Percentiles rank a stretch among this genome's conserved stretches.
phyloP scores from a whole-genome alignment of 768 basidiomycete species.

The Hygrophorus russula region DNA sequence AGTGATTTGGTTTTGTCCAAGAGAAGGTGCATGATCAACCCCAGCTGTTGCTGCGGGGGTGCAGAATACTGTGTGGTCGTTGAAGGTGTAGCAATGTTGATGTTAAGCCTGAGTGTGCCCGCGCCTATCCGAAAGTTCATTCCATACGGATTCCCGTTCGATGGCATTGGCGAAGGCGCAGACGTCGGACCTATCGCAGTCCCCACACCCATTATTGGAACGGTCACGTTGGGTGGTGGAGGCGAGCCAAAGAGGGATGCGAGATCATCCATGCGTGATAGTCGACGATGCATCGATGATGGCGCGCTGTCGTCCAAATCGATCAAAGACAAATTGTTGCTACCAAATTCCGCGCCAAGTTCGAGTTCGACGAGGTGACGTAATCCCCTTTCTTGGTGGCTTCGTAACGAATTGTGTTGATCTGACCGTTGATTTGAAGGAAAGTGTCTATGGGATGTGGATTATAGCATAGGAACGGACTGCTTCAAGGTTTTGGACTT shows the following conservation, averaged over 20 bases:
- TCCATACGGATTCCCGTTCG: neutral
- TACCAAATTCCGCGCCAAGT: conserved; percentile 24
- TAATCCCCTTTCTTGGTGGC: conserved; percentile 91
- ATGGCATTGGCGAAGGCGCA: neutral
- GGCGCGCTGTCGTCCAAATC: conserved; percentile 58
- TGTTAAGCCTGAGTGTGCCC: conserved; percentile 11
- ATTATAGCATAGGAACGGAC: neutral
- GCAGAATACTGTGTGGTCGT: conserved; percentile 3
- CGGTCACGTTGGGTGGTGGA: conserved; percentile 2
- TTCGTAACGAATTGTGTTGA: conserved; percentile 93
- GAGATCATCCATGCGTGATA: conserved; percentile 36
- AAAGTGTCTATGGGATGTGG: conserved; percentile 56
- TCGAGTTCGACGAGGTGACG: conserved; percentile 55
- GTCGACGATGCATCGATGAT: too few species aligned
- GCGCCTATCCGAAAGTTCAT: conserved; percentile 4
- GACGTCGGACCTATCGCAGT: conserved; percentile 5
- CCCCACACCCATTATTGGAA: conserved; percentile 11
- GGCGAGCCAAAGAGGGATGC: conserved; percentile 43
- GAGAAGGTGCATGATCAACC: conserved; percentile 30
- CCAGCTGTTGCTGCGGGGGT: conserved; percentile 13
- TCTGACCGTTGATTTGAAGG: conserved; percentile 94
- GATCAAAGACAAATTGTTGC: conserved; percentile 46
- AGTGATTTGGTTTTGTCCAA: conserved; percentile 8
- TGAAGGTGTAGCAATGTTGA: conserved; percentile 15
- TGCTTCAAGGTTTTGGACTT: conserved; percentile 11